A percentile compares a stretch with the other conserved stretches of the same genome.
These are phyloP conservation scores for Phoma herbarum DNA, from an alignment of 2,329 filamentous ascomycete genomes.

Conservation along the genomic window DNA sequence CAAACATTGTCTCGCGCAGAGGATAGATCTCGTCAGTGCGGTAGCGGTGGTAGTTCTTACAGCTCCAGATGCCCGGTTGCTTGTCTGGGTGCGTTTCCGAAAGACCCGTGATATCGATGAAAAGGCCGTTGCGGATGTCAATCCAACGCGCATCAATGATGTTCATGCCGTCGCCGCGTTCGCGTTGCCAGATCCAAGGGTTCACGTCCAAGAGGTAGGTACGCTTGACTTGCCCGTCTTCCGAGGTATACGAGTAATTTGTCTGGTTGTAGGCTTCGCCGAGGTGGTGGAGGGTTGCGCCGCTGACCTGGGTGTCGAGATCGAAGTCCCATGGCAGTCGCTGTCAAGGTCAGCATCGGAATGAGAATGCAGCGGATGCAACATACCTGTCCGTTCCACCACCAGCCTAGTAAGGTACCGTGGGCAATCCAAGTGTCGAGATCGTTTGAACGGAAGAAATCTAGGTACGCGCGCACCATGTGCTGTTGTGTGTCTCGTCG, in stretches of 20 bases:
- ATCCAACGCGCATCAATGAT: constrained; percentile 88
- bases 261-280: constrained; percentile 75
- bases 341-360: constrained; percentile 47
- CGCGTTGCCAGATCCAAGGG: constrained; percentile 69
- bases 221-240: constrained; percentile 53
- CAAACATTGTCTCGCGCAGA: constrained; percentile 75
- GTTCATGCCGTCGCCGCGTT: constrained; percentile 73
- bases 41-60: constrained; percentile 83
- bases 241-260: constrained; percentile 56
- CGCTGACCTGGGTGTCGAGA: constrained; percentile 80
- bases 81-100: constrained; percentile 69
- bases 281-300: constrained; percentile 71
- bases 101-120: constrained; percentile 83
- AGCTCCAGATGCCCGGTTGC: constrained; percentile 74
- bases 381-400: constrained; percentile 76
- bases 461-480: constrained; percentile 78
- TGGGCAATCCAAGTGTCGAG: constrained; percentile 89
- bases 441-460: constrained; percentile 68
- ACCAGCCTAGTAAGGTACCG: constrained; percentile 85
- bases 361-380: neutral
- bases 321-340: constrained; percentile 88
- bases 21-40: constrained; percentile 76
- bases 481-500: constrained; percentile 72
- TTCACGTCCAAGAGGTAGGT: constrained; percentile 81
- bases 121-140: constrained; percentile 77